A percentile compares a stretch with the other conserved stretches of the same genome.
Evolutionary conservation across 192 early-diverging fungal species (phyloP).

Genomic region (Entomortierella chlamydospora): DNA sequence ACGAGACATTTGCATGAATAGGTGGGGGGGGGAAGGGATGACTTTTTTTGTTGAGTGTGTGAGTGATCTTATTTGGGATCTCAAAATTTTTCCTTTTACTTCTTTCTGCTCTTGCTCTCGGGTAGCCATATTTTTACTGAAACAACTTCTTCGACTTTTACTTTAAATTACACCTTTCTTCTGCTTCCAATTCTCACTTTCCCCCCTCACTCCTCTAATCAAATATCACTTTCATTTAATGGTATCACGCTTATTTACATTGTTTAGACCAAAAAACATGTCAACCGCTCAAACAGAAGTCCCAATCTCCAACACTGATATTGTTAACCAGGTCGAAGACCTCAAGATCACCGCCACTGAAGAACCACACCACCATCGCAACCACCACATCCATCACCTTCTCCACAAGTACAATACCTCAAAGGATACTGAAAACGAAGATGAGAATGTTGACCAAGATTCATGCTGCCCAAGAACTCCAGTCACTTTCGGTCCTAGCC

Average conservation of each 20-base stretch:
- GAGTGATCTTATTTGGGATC: too few relatives aligned
- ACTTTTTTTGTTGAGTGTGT: too few relatives aligned
- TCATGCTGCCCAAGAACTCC: conserved; percentile 46
- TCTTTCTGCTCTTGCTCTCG: too few relatives aligned
- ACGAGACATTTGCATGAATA: too few relatives aligned
- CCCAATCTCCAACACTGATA: background rate
- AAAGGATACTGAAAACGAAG: background rate
- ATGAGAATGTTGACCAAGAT: conserved; percentile 24
- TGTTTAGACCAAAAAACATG: conserved; percentile 20
- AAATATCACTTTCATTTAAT: background rate
- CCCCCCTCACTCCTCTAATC: background rate
- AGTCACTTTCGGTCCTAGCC: conserved; percentile 42
- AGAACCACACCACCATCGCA: background rate
- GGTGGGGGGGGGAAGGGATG: too few relatives aligned
- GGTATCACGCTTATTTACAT: background rate
- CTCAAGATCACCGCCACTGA: conserved; percentile 14
- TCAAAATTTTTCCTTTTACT: too few relatives aligned
- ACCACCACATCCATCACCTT: conserved; percentile 21
- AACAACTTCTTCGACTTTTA: too few relatives aligned
- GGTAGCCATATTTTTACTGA: too few relatives aligned
- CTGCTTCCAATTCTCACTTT: background rate
- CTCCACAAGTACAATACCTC: conserved; percentile 35
- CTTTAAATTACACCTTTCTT: background rate
- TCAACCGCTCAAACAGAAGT: background rate
- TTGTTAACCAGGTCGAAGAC: conserved; percentile 18